Conservation (phyloP, 1,284 basidiomycete genomes). For the Cutaneotrichosporon cyanovorans region DNA sequence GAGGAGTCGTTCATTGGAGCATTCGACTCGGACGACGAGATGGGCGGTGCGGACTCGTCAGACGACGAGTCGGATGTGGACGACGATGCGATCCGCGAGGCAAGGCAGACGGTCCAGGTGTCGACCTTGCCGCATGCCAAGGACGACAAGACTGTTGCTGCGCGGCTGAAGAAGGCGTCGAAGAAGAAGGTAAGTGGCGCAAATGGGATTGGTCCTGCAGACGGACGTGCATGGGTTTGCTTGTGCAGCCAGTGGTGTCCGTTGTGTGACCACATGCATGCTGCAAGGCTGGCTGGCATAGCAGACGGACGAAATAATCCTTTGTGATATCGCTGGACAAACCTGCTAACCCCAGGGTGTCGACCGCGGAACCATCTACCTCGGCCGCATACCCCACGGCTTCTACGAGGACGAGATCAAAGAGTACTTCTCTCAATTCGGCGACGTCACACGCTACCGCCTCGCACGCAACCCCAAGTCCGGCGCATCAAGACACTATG, state of each 20-base stretch:
- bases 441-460: constrained; percentile 77
- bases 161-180: constrained; percentile 74
- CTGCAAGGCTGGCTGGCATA: background rate
- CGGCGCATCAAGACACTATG: constrained; percentile 92
- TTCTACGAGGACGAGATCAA: constrained; percentile 94
- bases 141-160: constrained; percentile 70
- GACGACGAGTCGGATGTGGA: constrained; percentile 64
- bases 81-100: constrained; percentile 47
- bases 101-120: constrained; percentile 53
- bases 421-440: constrained; percentile 92
- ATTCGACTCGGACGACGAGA: constrained; percentile 54
- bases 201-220: too few species aligned
- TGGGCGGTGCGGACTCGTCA: constrained; percentile 63
- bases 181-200: constrained; percentile 66
- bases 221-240: too few species aligned
- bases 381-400: constrained; percentile 88
- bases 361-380: constrained; percentile 77
- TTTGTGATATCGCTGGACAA: background rate
- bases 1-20: constrained; percentile 55
- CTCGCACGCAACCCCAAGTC: constrained; percentile 93
- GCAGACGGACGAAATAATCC: background rate
- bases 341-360: constrained; percentile 23
- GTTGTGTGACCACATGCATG: background rate
- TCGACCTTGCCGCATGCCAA: constrained; percentile 70
- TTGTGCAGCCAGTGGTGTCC: too few species aligned